Evolutionary conservation across 2,329 filamentous ascomycete genomes (phyloP).

Genomic region (Tolypocladium cylindrosporum): DNA sequence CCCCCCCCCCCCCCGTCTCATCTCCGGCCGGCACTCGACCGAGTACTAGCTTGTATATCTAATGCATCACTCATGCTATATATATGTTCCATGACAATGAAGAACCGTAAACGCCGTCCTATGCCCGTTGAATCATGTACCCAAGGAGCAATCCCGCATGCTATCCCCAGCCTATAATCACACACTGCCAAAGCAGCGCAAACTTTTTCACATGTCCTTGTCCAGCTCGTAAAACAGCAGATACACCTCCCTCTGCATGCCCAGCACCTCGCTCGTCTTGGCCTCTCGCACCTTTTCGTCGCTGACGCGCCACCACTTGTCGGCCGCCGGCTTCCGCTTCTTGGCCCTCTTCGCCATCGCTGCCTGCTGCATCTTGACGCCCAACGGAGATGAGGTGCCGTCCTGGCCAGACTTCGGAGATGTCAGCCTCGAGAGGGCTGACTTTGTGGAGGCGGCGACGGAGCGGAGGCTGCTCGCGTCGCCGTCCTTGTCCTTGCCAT

Average conservation of each 20-base stretch:
- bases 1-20: not conserved
- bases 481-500: constrained; percentile 28
- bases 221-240: constrained; percentile 92
- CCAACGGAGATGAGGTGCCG: constrained; percentile 9
- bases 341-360: constrained; percentile 28
- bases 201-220: constrained; percentile 21
- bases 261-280: constrained; percentile 81
- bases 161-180: not conserved
- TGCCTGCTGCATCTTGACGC: constrained; percentile 9
- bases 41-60: not conserved
- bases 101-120: not conserved
- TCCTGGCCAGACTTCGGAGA: constrained; percentile 22
- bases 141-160: not conserved
- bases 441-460: constrained; percentile 45
- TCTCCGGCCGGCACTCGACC: not conserved
- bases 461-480: constrained; percentile 46
- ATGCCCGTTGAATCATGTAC: not conserved
- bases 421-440: constrained; percentile 39
- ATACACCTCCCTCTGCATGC: constrained; percentile 94
- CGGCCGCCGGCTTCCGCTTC: constrained; percentile 47
- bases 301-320: constrained; percentile 94
- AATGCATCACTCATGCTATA: not conserved
- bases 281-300: constrained; percentile 95
- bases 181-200: not conserved
- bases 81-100: not conserved